Evolutionary conservation across 306 rosid species (phyloP), one percentile per base, ranked within the genome.

Genomic region (Phaseolus lunatus): DNA sequence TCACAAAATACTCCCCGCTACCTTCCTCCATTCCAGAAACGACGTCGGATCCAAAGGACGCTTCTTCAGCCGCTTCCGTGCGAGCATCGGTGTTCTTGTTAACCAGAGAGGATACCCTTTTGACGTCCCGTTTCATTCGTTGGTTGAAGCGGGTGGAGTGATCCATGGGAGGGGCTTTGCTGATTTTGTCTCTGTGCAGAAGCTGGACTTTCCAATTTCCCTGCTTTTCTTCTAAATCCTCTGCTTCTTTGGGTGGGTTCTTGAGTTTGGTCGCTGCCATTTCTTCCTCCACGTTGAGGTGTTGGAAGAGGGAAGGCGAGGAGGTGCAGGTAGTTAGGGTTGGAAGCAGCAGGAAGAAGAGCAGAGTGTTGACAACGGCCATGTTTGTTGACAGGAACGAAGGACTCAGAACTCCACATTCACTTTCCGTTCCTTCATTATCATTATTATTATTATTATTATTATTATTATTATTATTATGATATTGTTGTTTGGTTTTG

Each of bases 11-110:
- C 57, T 94, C 98, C 19, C 98, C 97, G 3, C 97, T 94, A 8
- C 98, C 98, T 73, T 90, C 86, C 1, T 84, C 87, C 78, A 85
- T 88, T 1, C 98, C 98, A 0, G 98, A 91, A n/a, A 93, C 87
- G 48, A 91, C 93, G 10, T 85, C 91, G 15, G 96, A 86, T 39
- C 98, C 96, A 33, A 90, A 94, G 5, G 74, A 87, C 2, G 29
- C 26, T 15, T 13, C 72, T 13, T 47, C 83, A 43, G 26, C 22
- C 19, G 62, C 23, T n/a, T 15, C 7, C 3, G 14, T 49, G 26
- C 11, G 11, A 43, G 47, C 15, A 43, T 11, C 3, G 47, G 5
- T 12, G 47, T 50, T 1, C 9, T 8, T 22, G 29, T 22, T 54
- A 3, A 72, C 22, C 7, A 94, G 85, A 67, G 54, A 56, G 8